Percentiles rank a stretch among this genome's conserved stretches.
Evolutionary conservation across 208 protist species (phyloP).

Genomic region (Crithidia sp.): DNA sequence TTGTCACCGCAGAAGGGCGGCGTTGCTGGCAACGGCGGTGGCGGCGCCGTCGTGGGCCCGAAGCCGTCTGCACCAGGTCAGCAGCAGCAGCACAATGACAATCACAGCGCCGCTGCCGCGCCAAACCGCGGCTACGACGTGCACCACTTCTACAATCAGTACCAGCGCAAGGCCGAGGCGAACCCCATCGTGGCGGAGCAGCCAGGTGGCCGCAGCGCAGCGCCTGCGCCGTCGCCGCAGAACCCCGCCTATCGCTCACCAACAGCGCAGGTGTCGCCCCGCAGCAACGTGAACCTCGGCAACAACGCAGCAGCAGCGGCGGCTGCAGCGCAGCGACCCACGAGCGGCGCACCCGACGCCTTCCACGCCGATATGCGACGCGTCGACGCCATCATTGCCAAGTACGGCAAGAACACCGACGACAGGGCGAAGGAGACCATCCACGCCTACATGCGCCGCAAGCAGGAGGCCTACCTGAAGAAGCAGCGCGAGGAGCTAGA

Average conservation of each 20-base stretch:
- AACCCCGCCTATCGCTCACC: slow-evolving; percentile 3
- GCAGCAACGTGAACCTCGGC: slow-evolving; percentile 28
- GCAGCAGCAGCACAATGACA: not conserved
- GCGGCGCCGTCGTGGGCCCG: slow-evolving; percentile 37
- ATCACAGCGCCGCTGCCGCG: not conserved
- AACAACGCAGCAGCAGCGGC: slow-evolving; percentile 11
- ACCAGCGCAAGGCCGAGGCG: slow-evolving; percentile 6
- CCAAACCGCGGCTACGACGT: slow-evolving; percentile 20
- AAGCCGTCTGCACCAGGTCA: slow-evolving; percentile 35
- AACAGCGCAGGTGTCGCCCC: slow-evolving; percentile 10
- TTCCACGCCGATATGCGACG: slow-evolving; percentile 75
- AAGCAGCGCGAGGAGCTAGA: slow-evolving; percentile 67
- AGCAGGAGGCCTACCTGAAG: slow-evolving; percentile 85
- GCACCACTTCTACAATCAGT: slow-evolving; percentile 25
- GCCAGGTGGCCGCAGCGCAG: not conserved
- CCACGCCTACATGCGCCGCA: slow-evolving; percentile 88
- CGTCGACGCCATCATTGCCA: slow-evolving; percentile 83
- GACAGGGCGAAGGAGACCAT: slow-evolving; percentile 82
- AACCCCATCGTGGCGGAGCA: slow-evolving; percentile 22
- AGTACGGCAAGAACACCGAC: slow-evolving; percentile 74
- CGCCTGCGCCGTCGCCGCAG: not conserved
- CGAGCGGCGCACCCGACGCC: slow-evolving; percentile 22
- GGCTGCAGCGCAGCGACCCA: not conserved
- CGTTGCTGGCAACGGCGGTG: not conserved
- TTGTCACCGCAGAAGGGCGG: slow-evolving; percentile 6